These are phyloP conservation scores for Kokia cookei DNA, from an alignment of 441 rosid genomes.

Conservation along the genomic window DNA sequence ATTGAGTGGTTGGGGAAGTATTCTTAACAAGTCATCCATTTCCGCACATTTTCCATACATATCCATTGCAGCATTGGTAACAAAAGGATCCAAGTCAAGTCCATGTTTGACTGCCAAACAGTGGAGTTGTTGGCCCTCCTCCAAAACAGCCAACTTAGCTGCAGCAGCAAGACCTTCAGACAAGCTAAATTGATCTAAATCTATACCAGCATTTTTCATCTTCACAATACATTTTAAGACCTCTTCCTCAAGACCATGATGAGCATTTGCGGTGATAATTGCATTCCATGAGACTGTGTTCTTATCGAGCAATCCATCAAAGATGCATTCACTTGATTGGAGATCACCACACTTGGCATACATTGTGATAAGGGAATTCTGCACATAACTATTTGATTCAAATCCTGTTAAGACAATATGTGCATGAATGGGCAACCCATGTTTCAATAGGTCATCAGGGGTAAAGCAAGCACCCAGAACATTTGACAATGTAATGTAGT, in stretches of 20 bases:
- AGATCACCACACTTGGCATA: conserved; percentile 81
- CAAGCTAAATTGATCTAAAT: conserved; percentile 68
- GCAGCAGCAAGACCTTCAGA: conserved; percentile 75
- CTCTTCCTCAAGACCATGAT: conserved; percentile 60
- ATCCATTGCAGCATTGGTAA: conserved; percentile 67
- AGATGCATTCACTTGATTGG: conserved; percentile 44
- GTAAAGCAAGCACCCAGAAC: conserved; percentile 61
- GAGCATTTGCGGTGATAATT: conserved; percentile 65
- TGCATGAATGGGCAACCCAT: conserved; percentile 63
- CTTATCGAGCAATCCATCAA: conserved; percentile 33
- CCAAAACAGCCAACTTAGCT: conserved; percentile 69
- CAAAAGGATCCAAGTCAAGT: conserved; percentile 45
- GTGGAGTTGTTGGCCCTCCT: conserved; percentile 85
- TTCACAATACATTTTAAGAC: conserved; percentile 50
- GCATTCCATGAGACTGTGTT: conserved; percentile 68
- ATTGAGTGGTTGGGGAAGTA: conserved; percentile 37
- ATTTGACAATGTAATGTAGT: conserved; percentile 61
- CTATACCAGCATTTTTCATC: conserved; percentile 49
- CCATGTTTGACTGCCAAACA: conserved; percentile 62
- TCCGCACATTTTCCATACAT: conserved; percentile 95
- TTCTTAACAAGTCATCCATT: conserved; percentile 49
- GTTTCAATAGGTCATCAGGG: conserved; percentile 36
- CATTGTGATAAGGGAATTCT: conserved; percentile 76
- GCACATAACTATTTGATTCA: conserved; percentile 47
- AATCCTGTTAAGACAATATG: conserved; percentile 48